Conservation (phyloP, 2,329 filamentous ascomycete genomes). For the Neofusicoccum umdonicola region DNA sequence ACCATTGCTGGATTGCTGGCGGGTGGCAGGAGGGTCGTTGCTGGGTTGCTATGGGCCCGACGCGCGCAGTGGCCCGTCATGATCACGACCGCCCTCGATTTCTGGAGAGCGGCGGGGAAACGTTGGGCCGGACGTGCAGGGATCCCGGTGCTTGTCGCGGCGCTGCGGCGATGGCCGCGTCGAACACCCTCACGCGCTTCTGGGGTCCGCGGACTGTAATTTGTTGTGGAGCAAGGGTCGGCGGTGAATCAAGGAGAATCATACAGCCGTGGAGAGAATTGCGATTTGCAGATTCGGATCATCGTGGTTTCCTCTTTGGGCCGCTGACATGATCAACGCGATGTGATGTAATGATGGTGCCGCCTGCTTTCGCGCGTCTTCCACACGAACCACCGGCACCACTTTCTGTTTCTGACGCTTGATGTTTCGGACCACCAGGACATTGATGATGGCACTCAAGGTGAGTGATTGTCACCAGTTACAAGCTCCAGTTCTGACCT, state of each 20-base stretch:
- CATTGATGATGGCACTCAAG: slow-evolving; percentile 26
- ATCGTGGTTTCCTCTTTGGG: neutral
- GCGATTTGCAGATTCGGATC: neutral
- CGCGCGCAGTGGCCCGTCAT: neutral
- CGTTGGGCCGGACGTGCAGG: neutral
- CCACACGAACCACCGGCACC: neutral
- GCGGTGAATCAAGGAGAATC: neutral
- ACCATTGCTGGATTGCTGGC: slow-evolving; percentile 62
- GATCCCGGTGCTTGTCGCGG: neutral
- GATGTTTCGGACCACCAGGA: neutral
- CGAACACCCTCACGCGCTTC: too few relatives aligned
- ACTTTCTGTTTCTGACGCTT: neutral
- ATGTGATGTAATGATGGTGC: slow-evolving; percentile 32
- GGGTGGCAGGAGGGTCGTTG: neutral
- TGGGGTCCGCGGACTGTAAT: neutral
- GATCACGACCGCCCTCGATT: neutral
- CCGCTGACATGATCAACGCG: slow-evolving; percentile 15
- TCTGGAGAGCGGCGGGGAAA: slow-evolving; percentile 10
- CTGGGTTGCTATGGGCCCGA: neutral
- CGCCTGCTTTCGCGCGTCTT: neutral
- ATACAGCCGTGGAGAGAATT: neutral
- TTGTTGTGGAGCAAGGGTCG: neutral
- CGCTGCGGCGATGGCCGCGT: too few relatives aligned
- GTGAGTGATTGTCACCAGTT: slow-evolving; percentile 17
- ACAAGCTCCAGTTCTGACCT: neutral